Percentiles rank a stretch among this genome's conserved stretches.
phyloP scores from a whole-genome alignment of 2,329 filamentous ascomycete species.

The Aspergillus ochraceus region DNA sequence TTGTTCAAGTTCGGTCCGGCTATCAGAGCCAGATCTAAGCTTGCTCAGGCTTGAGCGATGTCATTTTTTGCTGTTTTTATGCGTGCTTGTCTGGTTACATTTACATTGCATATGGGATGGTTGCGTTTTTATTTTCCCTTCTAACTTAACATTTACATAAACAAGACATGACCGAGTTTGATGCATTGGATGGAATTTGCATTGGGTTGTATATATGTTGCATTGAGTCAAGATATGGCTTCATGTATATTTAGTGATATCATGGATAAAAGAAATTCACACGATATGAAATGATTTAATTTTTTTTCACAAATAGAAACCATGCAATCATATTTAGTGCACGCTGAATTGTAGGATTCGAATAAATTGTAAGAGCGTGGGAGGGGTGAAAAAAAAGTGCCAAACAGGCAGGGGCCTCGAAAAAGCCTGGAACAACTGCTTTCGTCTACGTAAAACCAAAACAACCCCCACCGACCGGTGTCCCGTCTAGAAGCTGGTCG shows the following conservation, averaged over 20 bases:
- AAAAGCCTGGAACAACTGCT: conserved; percentile 18
- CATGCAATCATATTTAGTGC: too few relatives aligned
- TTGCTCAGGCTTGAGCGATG: conserved; percentile 19
- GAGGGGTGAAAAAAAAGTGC: not conserved
- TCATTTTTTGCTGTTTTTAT: not conserved
- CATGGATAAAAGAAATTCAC: not conserved
- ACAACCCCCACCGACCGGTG: conserved; percentile 65
- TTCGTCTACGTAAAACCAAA: conserved; percentile 64
- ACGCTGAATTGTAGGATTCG: too few relatives aligned
- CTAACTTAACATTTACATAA: not conserved
- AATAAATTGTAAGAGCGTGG: too few relatives aligned
- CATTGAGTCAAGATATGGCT: not conserved
- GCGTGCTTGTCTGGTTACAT: not conserved
- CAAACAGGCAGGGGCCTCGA: not conserved
- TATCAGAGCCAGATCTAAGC: conserved; percentile 31
- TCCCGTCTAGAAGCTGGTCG: conserved; percentile 49
- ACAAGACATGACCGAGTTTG: not conserved
- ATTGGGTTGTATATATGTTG: not conserved
- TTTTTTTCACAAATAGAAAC: too few relatives aligned
- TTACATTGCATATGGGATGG: not conserved
- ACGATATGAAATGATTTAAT: not conserved
- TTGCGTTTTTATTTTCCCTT: not conserved
- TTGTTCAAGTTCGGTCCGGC: conserved; percentile 31
- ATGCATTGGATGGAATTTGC: not conserved
- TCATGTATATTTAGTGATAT: not conserved